Evolutionary conservation across 163 green algal species (phyloP), one percentile per base, ranked within the genome.

Genomic region (Trebouxiophyceae sp.): DNA sequence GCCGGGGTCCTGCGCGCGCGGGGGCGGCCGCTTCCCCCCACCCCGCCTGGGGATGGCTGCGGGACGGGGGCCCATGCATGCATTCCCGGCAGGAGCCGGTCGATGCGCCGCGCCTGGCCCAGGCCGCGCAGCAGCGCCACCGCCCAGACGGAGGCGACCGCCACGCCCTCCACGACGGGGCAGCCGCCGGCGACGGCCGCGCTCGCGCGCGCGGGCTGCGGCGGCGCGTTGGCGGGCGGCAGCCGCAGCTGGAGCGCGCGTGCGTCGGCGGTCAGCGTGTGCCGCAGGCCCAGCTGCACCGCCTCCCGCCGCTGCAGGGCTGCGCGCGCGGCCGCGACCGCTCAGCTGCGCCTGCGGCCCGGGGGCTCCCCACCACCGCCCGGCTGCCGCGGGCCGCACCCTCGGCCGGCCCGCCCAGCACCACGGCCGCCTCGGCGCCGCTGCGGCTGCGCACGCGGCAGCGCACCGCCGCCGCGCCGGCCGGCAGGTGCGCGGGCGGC

Each of bases 261-360:
- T 1, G 78, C 82, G 68, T 95, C 87, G 8, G 86, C 79, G 50
- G 87, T 80, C 29, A 94, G 71, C 12, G 84, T 86, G 63, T 91
- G 83, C 45, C 87, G 75, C 62, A 94, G 72, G 2, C 81, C 86
- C 54, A 91, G 74, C 75, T 88, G 67, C 63, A 93, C 77, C 39
- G 92, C 45, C 24, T 30, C 47, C 3, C 67, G 32, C 5, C 78
- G 66, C 7, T 72, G 24, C 23, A 92, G 66, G 31, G 93, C 78
- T 54, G 62, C 57, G 0, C 1, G 0, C 45, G 60, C n/a, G n/a
- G n/a, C n/a, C n/a, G n/a, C n/a, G n/a, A n/a, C n/a, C n/a, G n/a
- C n/a, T n/a, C n/a, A n/a, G n/a, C 12, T n/a, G 12, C 44, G 19
- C 44, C 44, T 54, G n/a, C n/a, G n/a, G n/a, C n/a, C n/a, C n/a